A percentile compares a stretch with the other conserved stretches of the same genome.
Conservation (phyloP, 2,329 filamentous ascomycete species). For the Diaporthe caulivora region DNA sequence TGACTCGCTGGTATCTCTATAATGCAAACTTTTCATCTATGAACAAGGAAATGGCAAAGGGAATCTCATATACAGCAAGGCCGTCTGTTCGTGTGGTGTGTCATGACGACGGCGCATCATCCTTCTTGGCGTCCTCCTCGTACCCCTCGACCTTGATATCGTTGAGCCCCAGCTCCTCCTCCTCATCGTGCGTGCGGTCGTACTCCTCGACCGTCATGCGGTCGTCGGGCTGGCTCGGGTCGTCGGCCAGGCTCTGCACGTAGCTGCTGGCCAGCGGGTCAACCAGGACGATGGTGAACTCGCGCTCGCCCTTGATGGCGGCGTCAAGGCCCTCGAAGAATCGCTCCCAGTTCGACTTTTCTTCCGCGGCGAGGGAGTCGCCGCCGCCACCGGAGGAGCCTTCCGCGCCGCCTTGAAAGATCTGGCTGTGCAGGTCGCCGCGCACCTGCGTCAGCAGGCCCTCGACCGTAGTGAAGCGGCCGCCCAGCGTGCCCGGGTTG, state of each 20-base stretch:
- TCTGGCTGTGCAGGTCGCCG: slow-evolving; percentile 87
- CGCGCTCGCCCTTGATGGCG: slow-evolving; percentile 83
- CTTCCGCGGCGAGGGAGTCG: slow-evolving; percentile 78
- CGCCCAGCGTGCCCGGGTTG: slow-evolving; percentile 93
- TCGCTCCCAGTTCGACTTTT: slow-evolving; percentile 79
- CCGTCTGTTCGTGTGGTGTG: background rate
- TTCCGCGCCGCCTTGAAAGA: slow-evolving; percentile 81
- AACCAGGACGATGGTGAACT: slow-evolving; percentile 85
- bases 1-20: slow-evolving; percentile 40
- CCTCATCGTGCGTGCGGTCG: slow-evolving; percentile 88
- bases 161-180: slow-evolving; percentile 89
- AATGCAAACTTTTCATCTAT: slow-evolving; percentile 1
- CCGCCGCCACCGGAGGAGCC: slow-evolving; percentile 76
- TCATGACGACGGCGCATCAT: slow-evolving; percentile 44
- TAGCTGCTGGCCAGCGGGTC: slow-evolving; percentile 95
- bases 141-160: slow-evolving; percentile 97
- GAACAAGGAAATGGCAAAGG: background rate
- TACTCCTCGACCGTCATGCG: slow-evolving; percentile 88
- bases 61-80: background rate
- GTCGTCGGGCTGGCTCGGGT: slow-evolving; percentile 77
- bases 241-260: slow-evolving; percentile 87
- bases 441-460: slow-evolving; percentile 93
- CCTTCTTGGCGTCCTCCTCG: slow-evolving; percentile 55
- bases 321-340: slow-evolving; percentile 85
- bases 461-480: slow-evolving; percentile 96